phyloP scores from a whole-genome alignment of 73 alveolate genomes.

The Symbiodinium natans region DNA sequence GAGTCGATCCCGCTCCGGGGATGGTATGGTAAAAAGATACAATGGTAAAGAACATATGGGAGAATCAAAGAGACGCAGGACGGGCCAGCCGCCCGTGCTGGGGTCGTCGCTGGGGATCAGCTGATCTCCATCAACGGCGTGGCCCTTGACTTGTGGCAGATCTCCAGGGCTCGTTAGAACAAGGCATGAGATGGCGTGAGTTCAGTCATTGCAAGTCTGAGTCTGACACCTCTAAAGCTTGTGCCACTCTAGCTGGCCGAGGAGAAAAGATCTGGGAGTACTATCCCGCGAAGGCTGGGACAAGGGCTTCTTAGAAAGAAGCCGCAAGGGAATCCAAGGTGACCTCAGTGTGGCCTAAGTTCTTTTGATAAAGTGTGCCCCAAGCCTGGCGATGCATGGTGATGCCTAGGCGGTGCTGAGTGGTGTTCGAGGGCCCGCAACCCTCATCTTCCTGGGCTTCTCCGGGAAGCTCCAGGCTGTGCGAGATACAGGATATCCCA shows the following conservation, averaged over 20 bases:
- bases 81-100: constrained; percentile 88
- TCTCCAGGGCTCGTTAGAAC: neutral
- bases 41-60: too few relatives aligned
- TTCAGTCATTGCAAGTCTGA: neutral
- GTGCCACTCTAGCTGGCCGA: too few relatives aligned
- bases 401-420: constrained; percentile 86
- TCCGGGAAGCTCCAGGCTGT: constrained; percentile 90
- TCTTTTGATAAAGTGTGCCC: too few relatives aligned
- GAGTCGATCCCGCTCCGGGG: too few relatives aligned
- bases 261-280: constrained; percentile 92
- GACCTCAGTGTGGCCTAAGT: too few relatives aligned
- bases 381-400: too few relatives aligned
- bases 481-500: too few relatives aligned
- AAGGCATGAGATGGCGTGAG: neutral
- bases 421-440: constrained; percentile 89
- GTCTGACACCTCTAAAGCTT: too few relatives aligned
- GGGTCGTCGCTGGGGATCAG: constrained; percentile 84
- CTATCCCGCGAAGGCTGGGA: constrained; percentile 67
- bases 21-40: neutral
- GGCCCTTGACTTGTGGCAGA: neutral
- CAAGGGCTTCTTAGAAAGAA: too few relatives aligned
- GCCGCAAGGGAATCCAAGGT: too few relatives aligned
- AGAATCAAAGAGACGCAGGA: too few relatives aligned
- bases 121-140: constrained; percentile 62
- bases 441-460: constrained; percentile 81